A percentile compares a stretch with the other conserved stretches of the same genome.
Evolutionary conservation across 2,329 filamentous ascomycete genomes (phyloP).

Genomic region (Penicillium sp.): DNA sequence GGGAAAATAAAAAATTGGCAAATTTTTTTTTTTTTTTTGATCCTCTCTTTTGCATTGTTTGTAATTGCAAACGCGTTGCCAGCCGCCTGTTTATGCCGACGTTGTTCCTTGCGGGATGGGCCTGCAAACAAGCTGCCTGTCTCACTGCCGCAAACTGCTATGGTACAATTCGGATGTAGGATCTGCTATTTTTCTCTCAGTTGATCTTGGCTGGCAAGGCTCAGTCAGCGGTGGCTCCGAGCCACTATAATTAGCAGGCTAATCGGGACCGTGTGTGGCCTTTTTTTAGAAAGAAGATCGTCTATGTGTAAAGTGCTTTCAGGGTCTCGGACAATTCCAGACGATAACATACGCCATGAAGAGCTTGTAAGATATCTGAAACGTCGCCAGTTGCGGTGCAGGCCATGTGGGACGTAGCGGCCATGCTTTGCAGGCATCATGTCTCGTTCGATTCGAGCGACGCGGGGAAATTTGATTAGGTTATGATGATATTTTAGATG

Average conservation of each 20-base stretch:
- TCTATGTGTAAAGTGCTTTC: background rate
- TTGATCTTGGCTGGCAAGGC: background rate
- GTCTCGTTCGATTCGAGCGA: background rate
- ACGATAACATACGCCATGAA: background rate
- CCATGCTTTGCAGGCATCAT: background rate
- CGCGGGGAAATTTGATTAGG: background rate
- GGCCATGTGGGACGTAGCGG: background rate
- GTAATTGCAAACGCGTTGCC: background rate
- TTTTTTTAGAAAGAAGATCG: background rate
- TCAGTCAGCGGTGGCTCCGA: background rate
- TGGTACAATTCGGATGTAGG: background rate
- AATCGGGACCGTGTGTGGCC: background rate
- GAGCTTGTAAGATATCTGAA: constrained; percentile 1
- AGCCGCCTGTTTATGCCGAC: background rate
- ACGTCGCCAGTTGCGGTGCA: background rate
- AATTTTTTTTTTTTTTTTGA: background rate
- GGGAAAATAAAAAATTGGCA: background rate
- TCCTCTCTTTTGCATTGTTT: background rate
- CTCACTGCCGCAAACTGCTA: background rate
- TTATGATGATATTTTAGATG: background rate
- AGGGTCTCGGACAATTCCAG: constrained; percentile 3
- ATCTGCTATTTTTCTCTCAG: background rate
- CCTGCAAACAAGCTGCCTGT: background rate
- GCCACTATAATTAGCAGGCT: constrained; percentile 1
- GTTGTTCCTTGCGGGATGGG: background rate